Percentiles rank a stretch among this genome's conserved stretches.
Conservation (phyloP, 2,329 filamentous ascomycete genomes). For the Aspergillus arachidicola region DNA sequence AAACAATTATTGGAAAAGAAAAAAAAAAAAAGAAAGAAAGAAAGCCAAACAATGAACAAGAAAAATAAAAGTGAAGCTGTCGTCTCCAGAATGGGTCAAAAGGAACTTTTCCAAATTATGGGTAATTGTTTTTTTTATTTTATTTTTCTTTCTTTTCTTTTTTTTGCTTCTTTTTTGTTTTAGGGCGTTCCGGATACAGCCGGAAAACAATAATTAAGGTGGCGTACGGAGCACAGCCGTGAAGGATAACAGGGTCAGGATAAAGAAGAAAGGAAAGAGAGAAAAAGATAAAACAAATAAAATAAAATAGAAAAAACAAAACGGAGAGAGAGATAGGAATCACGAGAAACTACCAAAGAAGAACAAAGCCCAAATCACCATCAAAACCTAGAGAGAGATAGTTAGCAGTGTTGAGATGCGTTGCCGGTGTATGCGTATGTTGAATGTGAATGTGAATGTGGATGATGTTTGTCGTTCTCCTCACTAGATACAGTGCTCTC, state of each 20-base stretch:
- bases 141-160: not conserved
- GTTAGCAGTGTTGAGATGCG: not conserved
- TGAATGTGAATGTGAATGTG: not conserved
- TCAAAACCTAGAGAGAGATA: not conserved
- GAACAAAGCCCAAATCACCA: not conserved
- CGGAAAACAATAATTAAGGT: slow-evolving; percentile 7
- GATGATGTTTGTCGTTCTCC: not conserved
- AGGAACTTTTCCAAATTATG: not conserved
- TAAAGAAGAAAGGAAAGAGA: not conserved
- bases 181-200: slow-evolving; percentile 2
- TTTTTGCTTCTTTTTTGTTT: not conserved
- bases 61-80: no score
- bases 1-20: not conserved
- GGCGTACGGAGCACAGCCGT: slow-evolving; percentile 7
- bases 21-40: not conserved
- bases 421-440: not conserved
- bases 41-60: not conserved
- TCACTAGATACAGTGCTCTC: not conserved
- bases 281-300: not conserved
- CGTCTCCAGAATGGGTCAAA: not conserved
- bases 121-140: not conserved
- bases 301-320: not conserved
- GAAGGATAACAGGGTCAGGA: not conserved
- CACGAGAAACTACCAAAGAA: not conserved
- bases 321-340: not conserved